These are phyloP conservation scores for Tricholoma terreum DNA, from an alignment of 768 basidiomycete species.

Conservation along the genomic window DNA sequence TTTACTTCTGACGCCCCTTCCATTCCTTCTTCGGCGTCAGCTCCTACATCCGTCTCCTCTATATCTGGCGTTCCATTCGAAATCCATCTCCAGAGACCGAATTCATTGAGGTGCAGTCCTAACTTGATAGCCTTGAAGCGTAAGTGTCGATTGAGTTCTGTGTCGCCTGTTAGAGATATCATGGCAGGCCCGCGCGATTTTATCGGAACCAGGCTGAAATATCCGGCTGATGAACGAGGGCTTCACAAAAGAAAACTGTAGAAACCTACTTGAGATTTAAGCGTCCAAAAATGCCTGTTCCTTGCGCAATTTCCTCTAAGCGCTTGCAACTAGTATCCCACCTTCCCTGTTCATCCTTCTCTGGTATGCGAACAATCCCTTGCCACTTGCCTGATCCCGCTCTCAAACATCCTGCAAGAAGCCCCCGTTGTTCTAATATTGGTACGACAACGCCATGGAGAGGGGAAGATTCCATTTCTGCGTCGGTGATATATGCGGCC, in stretches of 20 bases:
- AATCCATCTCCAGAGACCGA: constrained; percentile 62
- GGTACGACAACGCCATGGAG: constrained; percentile 38
- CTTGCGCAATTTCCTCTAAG: constrained; percentile 21
- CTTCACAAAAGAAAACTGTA: neutral
- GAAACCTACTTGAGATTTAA: constrained; percentile 36
- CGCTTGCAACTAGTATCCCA: constrained; percentile 24
- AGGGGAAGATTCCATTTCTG: neutral
- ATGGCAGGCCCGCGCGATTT: constrained; percentile 52
- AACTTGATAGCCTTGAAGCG: constrained; percentile 39
- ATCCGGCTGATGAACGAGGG: too few species aligned
- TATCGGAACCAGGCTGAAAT: constrained; percentile 40
- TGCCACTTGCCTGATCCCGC: constrained; percentile 40
- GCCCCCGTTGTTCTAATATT: constrained; percentile 40
- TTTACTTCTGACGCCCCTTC: neutral
- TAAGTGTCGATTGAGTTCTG: constrained; percentile 41
- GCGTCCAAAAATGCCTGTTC: constrained; percentile 37
- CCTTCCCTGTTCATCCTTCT: constrained; percentile 16
- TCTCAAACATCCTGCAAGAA: constrained; percentile 38
- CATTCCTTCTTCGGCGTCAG: constrained; percentile 1
- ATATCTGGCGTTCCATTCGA: neutral
- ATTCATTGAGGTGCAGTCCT: constrained; percentile 55
- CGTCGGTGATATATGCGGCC: neutral
- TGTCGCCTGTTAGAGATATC: constrained; percentile 56
- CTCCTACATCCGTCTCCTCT: neutral
- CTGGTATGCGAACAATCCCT: constrained; percentile 51